Evolutionary conservation across 768 basidiomycete genomes (phyloP), one percentile per base, ranked within the genome.

Genomic region (Tremella mesenterica): DNA sequence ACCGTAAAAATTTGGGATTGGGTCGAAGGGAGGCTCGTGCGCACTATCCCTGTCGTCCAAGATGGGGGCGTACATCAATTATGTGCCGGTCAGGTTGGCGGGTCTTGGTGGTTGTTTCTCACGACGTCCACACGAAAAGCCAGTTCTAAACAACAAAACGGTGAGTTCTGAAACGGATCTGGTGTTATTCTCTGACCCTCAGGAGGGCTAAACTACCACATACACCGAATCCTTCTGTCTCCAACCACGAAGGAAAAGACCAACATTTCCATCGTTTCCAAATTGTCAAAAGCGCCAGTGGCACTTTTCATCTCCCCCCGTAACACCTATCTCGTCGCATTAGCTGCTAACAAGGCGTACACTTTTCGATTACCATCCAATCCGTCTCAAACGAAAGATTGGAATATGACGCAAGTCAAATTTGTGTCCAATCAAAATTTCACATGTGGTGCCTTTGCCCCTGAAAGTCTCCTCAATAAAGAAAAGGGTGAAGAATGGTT

Each of bases 1-100:
- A 79, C 78, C 30, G 74, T 97, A 57, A 81, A 86, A 69, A 75
- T 95, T 23, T 99, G 95, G 95, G 90, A 97, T 74, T 92, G 86
- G 72, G 75, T 92, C 31, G 91, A 95, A 54, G 90, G 84, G 4
- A 76, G 78, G 7, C 75, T 95, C 10, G 76, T 96, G 54, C 81
- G 83, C 56, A 86, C 84, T 1, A 80, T 95, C 57, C 78, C 81
- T 52, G 65, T 89, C 39, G 78, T 78, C 26, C 80, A 85, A 85
- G 13, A 82, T 4, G 56, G 51, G 18, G 26, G 49, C 2, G 56
- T 73, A 16, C 34, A 56, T 21, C 63, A 69, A 21, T 46, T 69
- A 44, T 54, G 60, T 33, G 43, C 63, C n/a, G 72, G 70, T 8
- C 47, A 64, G 33, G 63, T 66, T 4, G 54, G 41, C 5, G 63